Percentiles rank a stretch among this genome's conserved stretches.
These are phyloP conservation scores for Cyclotella choctawhatcheeana DNA, from an alignment of 108 stramenopile genomes.

Conservation along the genomic window DNA sequence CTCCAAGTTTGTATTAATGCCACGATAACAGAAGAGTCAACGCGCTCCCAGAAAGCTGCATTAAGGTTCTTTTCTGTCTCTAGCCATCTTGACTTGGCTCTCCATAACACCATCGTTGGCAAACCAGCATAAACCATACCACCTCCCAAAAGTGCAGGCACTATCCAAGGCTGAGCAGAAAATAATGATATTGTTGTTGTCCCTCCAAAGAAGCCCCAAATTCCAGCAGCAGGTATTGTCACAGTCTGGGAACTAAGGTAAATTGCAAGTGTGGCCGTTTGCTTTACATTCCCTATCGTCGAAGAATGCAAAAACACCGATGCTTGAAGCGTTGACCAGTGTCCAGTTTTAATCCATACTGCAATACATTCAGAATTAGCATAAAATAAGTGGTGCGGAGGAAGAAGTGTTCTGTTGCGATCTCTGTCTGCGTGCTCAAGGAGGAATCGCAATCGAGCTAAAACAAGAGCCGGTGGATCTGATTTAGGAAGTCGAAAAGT, in stretches of 20 bases:
- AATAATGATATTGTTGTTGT: conserved; percentile 70
- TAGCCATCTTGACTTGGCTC: conserved; percentile 49
- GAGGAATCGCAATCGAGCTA: conserved; percentile 62
- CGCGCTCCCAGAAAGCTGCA: conserved; percentile 50
- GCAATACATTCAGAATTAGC: conserved; percentile 90
- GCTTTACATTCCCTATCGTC: conserved; percentile 75
- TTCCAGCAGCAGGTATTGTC: conserved; percentile 73
- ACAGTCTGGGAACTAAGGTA: conserved; percentile 65
- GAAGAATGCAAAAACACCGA: conserved; percentile 53
- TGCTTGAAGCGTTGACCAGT: conserved; percentile 51
- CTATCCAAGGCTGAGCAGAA: conserved; percentile 62
- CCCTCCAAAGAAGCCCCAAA: conserved; percentile 77
- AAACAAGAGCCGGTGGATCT: conserved; percentile 56
- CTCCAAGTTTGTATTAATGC: conserved; percentile 49
- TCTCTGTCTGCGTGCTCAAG: conserved; percentile 42
- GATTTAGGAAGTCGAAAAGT: conserved; percentile 47
- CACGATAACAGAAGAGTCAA: conserved; percentile 41
- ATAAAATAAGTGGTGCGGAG: conserved; percentile 75
- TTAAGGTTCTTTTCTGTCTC: conserved; percentile 52
- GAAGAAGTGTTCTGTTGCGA: conserved; percentile 36
- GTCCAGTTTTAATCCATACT: conserved; percentile 66
- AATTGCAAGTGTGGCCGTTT: conserved; percentile 70
- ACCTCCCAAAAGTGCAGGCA: conserved; percentile 77
- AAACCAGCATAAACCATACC: conserved; percentile 70
- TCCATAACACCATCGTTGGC: conserved; percentile 60